Conservation (phyloP, 441 rosid species). For the Lepidium campestre region DNA sequence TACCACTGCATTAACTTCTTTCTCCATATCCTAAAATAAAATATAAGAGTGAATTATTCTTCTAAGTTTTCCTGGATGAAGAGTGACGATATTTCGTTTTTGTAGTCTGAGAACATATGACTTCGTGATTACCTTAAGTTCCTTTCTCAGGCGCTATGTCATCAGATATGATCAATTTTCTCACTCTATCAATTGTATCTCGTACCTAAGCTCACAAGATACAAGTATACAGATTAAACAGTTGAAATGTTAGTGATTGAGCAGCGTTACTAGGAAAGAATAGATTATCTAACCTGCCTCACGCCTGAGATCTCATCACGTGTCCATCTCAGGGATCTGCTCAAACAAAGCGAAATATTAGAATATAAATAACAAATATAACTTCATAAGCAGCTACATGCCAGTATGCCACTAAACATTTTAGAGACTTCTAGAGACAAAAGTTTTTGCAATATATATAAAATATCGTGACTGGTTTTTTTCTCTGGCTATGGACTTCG, state of each 20-base stretch:
- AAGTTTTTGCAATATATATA: too few species aligned
- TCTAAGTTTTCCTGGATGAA: neutral
- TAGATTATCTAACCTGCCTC: constrained; percentile 58
- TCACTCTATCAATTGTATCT: constrained; percentile 78
- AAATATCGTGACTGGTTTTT: too few species aligned
- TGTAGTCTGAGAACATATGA: neutral
- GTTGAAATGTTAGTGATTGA: neutral
- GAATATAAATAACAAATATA: too few species aligned
- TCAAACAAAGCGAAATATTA: too few species aligned
- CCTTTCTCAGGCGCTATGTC: constrained; percentile 94
- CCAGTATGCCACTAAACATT: too few species aligned
- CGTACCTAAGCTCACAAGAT: constrained; percentile 48
- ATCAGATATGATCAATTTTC: constrained; percentile 63
- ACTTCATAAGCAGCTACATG: too few species aligned
- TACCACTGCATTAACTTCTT: constrained; percentile 72
- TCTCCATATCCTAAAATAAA: constrained; percentile 62
- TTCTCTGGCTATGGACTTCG: too few species aligned
- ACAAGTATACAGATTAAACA: neutral
- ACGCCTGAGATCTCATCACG: constrained; percentile 88
- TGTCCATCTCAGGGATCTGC: constrained; percentile 94
- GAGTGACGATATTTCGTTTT: neutral
- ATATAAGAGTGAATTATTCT: neutral
- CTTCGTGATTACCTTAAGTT: constrained; percentile 55
- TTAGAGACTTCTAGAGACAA: too few species aligned
- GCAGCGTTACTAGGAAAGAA: neutral